Evolutionary conservation across 352 stramenopile species (phyloP).

Genomic region (Phytophthora uliginosa): DNA sequence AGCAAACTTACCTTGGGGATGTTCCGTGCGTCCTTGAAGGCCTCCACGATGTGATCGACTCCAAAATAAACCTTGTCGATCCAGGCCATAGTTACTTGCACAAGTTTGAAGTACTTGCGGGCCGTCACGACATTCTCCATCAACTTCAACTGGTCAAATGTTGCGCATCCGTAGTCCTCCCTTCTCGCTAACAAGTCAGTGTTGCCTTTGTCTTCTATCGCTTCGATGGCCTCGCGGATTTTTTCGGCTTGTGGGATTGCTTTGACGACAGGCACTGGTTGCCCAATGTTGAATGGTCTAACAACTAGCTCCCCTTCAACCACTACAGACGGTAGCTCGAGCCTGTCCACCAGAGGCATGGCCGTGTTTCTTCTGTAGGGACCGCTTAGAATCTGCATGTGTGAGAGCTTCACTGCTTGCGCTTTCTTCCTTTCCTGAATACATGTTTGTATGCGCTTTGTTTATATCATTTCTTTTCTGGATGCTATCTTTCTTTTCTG

Average conservation of each 20-base stretch:
- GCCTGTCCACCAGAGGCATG: not conserved
- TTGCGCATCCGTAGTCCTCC: not conserved
- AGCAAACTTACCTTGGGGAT: not conserved
- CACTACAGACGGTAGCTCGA: not conserved
- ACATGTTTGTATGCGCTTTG: not conserved
- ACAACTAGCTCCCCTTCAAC: not conserved
- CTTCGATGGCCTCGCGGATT: not conserved
- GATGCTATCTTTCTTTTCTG: constrained; percentile 6
- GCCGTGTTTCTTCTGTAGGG: not conserved
- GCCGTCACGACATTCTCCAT: not conserved
- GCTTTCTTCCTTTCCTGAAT: constrained; percentile 2
- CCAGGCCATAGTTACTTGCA: not conserved
- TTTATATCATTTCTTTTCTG: constrained; percentile 4
- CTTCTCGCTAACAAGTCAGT: not conserved
- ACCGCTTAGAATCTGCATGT: constrained; percentile 8
- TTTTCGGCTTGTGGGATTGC: constrained; percentile 1
- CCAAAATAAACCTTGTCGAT: not conserved
- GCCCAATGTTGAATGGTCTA: not conserved
- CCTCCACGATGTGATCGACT: not conserved
- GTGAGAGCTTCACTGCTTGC: not conserved
- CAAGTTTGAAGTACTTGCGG: not conserved
- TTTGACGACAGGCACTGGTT: not conserved
- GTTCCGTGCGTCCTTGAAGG: not conserved
- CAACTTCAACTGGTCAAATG: not conserved
- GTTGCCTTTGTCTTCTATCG: not conserved